Conservation (phyloP, 768 basidiomycete species). For the Lactifluus piperatus region DNA sequence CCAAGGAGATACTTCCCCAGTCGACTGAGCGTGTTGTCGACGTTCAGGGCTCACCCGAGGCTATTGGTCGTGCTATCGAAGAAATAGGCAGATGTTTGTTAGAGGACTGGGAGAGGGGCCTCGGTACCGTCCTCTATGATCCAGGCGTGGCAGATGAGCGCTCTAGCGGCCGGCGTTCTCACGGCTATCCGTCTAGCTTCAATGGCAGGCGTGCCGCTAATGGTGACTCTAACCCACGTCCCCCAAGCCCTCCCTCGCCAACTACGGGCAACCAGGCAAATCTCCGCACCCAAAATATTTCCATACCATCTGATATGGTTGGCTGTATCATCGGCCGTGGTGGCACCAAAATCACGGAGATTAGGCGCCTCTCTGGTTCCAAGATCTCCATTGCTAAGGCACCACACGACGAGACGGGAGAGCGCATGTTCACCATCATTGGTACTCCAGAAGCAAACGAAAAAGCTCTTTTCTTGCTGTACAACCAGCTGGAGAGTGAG, state of each 20-base stretch:
- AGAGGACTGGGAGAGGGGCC: slow-evolving; percentile 93
- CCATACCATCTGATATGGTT: slow-evolving; percentile 99
- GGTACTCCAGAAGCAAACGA: slow-evolving; percentile 96
- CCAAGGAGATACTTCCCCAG: slow-evolving; percentile 98
- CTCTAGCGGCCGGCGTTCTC: slow-evolving; percentile 40
- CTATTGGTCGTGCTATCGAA: slow-evolving; percentile 87
- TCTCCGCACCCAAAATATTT: slow-evolving; percentile 96
- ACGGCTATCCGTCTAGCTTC: slow-evolving; percentile 42
- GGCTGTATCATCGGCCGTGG: slow-evolving; percentile 93
- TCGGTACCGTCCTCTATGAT: slow-evolving; percentile 93
- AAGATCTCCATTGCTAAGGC: slow-evolving; percentile 98
- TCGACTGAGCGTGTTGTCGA: slow-evolving; percentile 99
- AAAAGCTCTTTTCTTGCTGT: slow-evolving; percentile 93
- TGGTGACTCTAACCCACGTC: slow-evolving; percentile 46
- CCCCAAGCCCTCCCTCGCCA: slow-evolving; percentile 44
- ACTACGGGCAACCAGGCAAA: slow-evolving; percentile 48
- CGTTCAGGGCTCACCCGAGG: slow-evolving; percentile 87
- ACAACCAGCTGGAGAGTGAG: slow-evolving; percentile 94
- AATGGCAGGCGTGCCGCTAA: slow-evolving; percentile 49
- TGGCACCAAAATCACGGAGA: slow-evolving; percentile 98
- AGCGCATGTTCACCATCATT: slow-evolving; percentile 98
- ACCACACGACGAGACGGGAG: slow-evolving; percentile 98
- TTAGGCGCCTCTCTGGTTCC: slow-evolving; percentile 93
- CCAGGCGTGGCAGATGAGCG: slow-evolving; percentile 81
- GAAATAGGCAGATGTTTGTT: slow-evolving; percentile 94